Evolutionary conservation across 1,284 basidiomycete genomes (phyloP), one percentile per base, ranked within the genome.

Genomic region (Ganoderma meredithae): DNA sequence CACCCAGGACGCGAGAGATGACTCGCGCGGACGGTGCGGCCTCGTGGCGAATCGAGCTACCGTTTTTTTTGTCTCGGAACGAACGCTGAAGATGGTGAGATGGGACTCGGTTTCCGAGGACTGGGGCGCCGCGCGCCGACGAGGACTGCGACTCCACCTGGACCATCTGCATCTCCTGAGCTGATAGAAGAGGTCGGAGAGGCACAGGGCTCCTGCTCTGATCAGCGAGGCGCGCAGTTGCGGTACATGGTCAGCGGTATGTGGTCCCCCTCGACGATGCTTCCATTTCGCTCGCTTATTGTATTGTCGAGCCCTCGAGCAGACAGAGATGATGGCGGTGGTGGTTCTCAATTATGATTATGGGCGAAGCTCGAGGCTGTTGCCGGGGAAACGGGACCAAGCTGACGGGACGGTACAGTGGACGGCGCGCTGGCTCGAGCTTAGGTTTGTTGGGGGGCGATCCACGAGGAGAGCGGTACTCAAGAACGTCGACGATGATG

Each of bases 391-490:
- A 25, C 39, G 40, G 59, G 33, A 60, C 59, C 59, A 40, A 39
- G 33, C 33, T 39, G 55, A 39, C 55, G 33, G 33, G 19, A 39
- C 33, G 31, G n/a, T 36, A 22, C 33, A 17, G n/a, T 36, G 36
- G 36, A 36, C 36, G 36, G 9, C 33, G 9, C 33, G 33, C 19
- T 19, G 15, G 27, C 22, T 58, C 55, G 2, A 31, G 3, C 27
- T 31, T 33, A 58, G 55, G 55, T 58, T 58, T 58, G 55, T 58
- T 58, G 31, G 55, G 55, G 3, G 52, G 9, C 27, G 27, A 31
- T 3, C 3, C 27, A 31, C 55, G 31, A n/a, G 33, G 55, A 58
- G 7, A 17, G 55, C 53, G 53, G 53, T 55, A 55, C 53, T 55
- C 53, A 27, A 31, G 27, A 33, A 47, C 8, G 22, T 4, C 4